Evolutionary conservation across 331 rosid genomes (phyloP).

Genomic region (Telfairia occidentalis): DNA sequence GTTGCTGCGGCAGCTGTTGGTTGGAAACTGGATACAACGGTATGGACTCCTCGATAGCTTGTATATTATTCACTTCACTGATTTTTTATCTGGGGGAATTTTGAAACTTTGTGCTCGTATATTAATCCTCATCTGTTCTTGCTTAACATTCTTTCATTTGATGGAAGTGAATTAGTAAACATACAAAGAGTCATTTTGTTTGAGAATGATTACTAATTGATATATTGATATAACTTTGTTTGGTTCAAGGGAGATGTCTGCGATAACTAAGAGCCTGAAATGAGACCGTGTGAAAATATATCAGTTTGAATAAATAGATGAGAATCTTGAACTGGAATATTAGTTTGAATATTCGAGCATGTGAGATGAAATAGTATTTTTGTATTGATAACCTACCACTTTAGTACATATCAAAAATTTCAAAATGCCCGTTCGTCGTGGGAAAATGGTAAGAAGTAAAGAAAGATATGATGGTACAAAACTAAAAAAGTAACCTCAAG

Average conservation of each 20-base stretch:
- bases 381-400: background rate
- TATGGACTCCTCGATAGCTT: constrained; percentile 21
- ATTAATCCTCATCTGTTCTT: background rate
- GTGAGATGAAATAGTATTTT: background rate
- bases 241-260: background rate
- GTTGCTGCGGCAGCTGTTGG: constrained; percentile 89
- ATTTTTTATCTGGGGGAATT: background rate
- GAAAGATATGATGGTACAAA: background rate
- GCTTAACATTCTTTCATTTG: background rate
- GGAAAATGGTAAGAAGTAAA: background rate
- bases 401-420: background rate
- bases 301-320: background rate
- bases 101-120: background rate
- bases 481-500: background rate
- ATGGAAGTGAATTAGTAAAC: background rate
- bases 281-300: background rate
- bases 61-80: background rate
- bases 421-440: background rate
- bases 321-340: background rate
- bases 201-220: background rate
- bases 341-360: background rate
- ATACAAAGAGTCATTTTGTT: background rate
- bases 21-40: constrained; percentile 93
- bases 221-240: background rate
- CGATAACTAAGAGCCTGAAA: background rate